phyloP scores from a whole-genome alignment of 352 stramenopile genomes.

The Phytophthora hybrid region DNA sequence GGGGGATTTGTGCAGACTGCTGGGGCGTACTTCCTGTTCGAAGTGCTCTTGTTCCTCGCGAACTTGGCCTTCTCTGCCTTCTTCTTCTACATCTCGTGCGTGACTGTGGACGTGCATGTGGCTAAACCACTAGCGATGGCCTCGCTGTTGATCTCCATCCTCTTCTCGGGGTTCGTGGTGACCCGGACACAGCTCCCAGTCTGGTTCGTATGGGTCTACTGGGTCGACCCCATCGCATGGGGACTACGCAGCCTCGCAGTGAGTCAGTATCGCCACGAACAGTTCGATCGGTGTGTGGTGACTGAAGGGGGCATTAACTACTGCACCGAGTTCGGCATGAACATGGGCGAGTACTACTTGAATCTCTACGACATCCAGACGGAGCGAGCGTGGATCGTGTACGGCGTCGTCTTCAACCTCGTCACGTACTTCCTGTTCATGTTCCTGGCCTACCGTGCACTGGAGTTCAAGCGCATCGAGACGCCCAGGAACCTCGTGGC shows the following conservation, averaged over 20 bases:
- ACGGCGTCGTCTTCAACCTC: conserved; percentile 47
- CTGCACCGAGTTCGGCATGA: conserved; percentile 44
- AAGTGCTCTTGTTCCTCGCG: conserved; percentile 46
- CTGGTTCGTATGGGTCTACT: conserved; percentile 67
- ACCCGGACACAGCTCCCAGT: conserved; percentile 42
- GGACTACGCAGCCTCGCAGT: conserved; percentile 44
- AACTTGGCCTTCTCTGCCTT: conserved; percentile 53
- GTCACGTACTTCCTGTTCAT: conserved; percentile 50
- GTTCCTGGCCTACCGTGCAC: conserved; percentile 37
- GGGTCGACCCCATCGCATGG: conserved; percentile 62
- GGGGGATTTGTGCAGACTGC: conserved; percentile 54
- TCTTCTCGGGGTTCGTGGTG: conserved; percentile 61
- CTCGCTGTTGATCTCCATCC: conserved; percentile 43
- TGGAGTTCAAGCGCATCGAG: conserved; percentile 50
- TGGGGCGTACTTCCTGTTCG: conserved; percentile 47
- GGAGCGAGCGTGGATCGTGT: conserved; percentile 44
- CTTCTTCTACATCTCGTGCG: conserved; percentile 55
- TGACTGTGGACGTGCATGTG: conserved; percentile 45
- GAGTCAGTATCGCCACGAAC: conserved; percentile 41
- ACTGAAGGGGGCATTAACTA: conserved; percentile 36
- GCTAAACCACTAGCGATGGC: conserved; percentile 52
- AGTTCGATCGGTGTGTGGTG: conserved; percentile 40
- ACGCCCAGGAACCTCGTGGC: conserved; percentile 26
- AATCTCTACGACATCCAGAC: conserved; percentile 44
- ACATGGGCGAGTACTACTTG: conserved; percentile 53